Evolutionary conservation across 768 basidiomycete species (phyloP).

Genomic region (Harrya chromipes): DNA sequence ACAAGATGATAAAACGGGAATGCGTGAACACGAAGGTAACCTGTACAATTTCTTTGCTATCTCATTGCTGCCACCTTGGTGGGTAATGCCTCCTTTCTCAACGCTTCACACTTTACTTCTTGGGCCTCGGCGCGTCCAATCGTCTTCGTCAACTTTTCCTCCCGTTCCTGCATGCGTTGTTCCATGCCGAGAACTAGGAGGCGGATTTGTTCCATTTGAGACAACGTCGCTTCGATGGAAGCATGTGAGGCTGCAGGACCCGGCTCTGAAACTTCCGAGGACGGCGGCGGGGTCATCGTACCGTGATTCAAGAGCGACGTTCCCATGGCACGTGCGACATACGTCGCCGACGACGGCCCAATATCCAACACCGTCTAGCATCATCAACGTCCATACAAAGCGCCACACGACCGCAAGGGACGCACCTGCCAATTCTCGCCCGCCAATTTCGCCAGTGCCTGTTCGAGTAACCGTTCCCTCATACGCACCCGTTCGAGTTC

Average conservation of each 20-base stretch:
- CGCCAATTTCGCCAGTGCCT: slow-evolving; percentile 63
- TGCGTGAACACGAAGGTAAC: slow-evolving; percentile 11
- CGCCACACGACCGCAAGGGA: background rate
- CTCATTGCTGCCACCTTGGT: slow-evolving; percentile 17
- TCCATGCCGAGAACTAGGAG: slow-evolving; percentile 74
- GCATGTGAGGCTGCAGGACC: slow-evolving; percentile 19
- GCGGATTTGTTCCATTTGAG: slow-evolving; percentile 67
- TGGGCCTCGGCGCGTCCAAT: slow-evolving; percentile 61
- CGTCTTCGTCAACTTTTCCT: slow-evolving; percentile 58
- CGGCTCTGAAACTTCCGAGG: slow-evolving; percentile 16
- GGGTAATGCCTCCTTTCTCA: slow-evolving; percentile 39
- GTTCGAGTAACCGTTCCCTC: slow-evolving; percentile 76
- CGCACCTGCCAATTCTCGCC: slow-evolving; percentile 84
- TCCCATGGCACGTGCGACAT: slow-evolving; percentile 27
- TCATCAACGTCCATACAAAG: background rate
- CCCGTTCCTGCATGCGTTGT: slow-evolving; percentile 59
- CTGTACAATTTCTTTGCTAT: background rate
- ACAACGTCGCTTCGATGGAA: slow-evolving; percentile 41
- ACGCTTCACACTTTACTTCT: slow-evolving; percentile 48
- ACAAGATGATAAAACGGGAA: slow-evolving; percentile 17
- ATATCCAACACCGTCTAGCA: slow-evolving; percentile 36
- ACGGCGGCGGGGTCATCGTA: slow-evolving; percentile 15
- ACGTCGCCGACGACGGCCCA: slow-evolving; percentile 30
- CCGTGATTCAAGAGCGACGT: slow-evolving; percentile 26
- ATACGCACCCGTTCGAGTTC: slow-evolving; percentile 68